Conservation (phyloP, 257 asterid genomes). For the Nicotiana otophora region DNA sequence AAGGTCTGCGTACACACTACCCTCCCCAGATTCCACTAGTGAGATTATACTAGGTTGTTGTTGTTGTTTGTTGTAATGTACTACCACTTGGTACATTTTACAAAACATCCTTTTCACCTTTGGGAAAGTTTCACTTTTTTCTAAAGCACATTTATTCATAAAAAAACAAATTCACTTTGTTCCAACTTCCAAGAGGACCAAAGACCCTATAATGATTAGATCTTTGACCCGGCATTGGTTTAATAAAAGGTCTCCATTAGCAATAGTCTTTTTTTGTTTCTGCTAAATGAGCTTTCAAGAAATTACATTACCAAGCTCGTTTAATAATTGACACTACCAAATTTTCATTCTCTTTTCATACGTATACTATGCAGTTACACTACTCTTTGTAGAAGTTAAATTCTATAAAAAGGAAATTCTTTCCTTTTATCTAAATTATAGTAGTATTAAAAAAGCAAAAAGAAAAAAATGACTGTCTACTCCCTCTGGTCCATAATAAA, state of each 20-base stretch:
- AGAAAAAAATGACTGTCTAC: too few relatives aligned
- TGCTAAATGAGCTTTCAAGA: not conserved
- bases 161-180: conserved; percentile 33
- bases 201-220: conserved; percentile 8
- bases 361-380: not conserved
- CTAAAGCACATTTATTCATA: not conserved
- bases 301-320: not conserved
- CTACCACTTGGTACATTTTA: not conserved
- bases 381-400: not conserved
- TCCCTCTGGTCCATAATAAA: too few relatives aligned
- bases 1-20: too few relatives aligned
- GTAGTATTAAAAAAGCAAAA: too few relatives aligned
- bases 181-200: conserved; percentile 20
- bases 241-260: not conserved
- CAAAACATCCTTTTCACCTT: conserved; percentile 9
- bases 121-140: too few relatives aligned
- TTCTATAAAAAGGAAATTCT: too few relatives aligned
- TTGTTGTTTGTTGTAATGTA: too few relatives aligned
- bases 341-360: not conserved
- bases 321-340: not conserved
- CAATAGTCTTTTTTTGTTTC: not conserved
- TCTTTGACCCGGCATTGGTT: not conserved
- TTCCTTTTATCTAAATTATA: too few relatives aligned
- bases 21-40: too few relatives aligned
- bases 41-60: too few relatives aligned